phyloP scores from a whole-genome alignment of 148 eudicot genomes.

The Arctostaphylos glauca region DNA sequence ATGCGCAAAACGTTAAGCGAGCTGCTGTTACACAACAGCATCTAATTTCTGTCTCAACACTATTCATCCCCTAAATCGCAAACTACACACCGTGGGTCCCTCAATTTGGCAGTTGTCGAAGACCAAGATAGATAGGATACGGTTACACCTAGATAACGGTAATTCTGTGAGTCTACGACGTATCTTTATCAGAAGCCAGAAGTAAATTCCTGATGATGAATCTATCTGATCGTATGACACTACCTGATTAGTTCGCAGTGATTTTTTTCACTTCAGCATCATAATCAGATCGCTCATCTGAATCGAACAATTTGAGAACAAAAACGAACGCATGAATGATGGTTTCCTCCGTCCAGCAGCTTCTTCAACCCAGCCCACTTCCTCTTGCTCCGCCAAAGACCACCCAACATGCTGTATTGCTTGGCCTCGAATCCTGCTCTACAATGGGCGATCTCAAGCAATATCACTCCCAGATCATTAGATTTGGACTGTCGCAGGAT shows the following conservation, averaged over 20 bases:
- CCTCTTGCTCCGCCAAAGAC: background rate
- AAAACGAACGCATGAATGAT: background rate
- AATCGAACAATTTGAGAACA: background rate
- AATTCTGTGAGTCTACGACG: too few relatives aligned
- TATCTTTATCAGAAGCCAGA: too few relatives aligned
- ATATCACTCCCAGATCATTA: constrained; percentile 62
- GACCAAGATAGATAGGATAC: too few relatives aligned
- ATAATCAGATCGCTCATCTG: background rate
- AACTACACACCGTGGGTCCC: too few relatives aligned
- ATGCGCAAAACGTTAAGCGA: too few relatives aligned
- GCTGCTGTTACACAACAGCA: too few relatives aligned
- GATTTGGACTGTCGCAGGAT: constrained; percentile 54
- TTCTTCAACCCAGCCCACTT: constrained; percentile 16
- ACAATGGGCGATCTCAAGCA: constrained; percentile 67
- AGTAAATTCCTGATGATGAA: too few relatives aligned
- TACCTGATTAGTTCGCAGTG: background rate
- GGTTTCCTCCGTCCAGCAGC: constrained; percentile 15
- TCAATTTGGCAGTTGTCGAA: too few relatives aligned
- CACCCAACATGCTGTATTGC: constrained; percentile 8
- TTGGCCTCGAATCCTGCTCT: constrained; percentile 48
- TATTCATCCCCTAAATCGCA: too few relatives aligned
- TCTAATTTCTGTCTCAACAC: too few relatives aligned
- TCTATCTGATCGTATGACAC: background rate
- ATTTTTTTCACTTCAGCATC: background rate
- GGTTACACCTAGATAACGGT: too few relatives aligned